Evolutionary conservation across 164 flowering plant species (phyloP), one percentile per base, ranked within the genome.

Genomic region (Chimonanthus salicifolius): DNA sequence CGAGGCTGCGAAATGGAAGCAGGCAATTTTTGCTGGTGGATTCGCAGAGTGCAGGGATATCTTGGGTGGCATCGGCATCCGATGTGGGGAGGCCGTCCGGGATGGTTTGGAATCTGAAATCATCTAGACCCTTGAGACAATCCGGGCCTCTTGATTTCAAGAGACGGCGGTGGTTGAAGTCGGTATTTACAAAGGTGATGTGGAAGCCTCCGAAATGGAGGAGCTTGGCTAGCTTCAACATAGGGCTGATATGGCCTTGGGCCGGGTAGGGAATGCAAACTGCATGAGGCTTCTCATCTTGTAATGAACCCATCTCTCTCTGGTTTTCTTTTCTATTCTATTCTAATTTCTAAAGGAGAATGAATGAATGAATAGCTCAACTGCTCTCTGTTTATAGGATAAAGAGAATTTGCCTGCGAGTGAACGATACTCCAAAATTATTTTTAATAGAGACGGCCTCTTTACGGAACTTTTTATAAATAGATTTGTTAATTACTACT

Each of bases 31-130:
- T 72, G 33, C 70, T 20, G 43, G 79, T 77, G 66, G 81, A 75
- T 2, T n/a, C 49, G 21, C 80, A 77, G 9, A 85, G 78, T 2
- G 74, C 46, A 11, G 83, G 77, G 66, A 82, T 69, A 64, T 82
- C 78, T 67, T 84, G 88, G 20, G 86, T 82, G 43, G 70, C 77
- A 58, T 82, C 82, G 3, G 46, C 75, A 43, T 83, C 80, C 8
- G 85, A 63, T 2, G 80, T 79, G 0, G 88, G 86, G 47, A 85
- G 81, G 5, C 88, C 88, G 51, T 85, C 88, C 3, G 69, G 75
- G 18, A 73, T 73, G 49, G 82, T 54, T 58, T 68, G 77, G 74
- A 81, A 84, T 3, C 76, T 74, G 77, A 84, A 84, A 67, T 71
- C 70, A 2, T 65, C 62, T 9, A 68, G 5, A 10, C 70, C 64